Evolutionary conservation across 768 basidiomycete species (phyloP).

Genomic region (Tulasnella sp.): DNA sequence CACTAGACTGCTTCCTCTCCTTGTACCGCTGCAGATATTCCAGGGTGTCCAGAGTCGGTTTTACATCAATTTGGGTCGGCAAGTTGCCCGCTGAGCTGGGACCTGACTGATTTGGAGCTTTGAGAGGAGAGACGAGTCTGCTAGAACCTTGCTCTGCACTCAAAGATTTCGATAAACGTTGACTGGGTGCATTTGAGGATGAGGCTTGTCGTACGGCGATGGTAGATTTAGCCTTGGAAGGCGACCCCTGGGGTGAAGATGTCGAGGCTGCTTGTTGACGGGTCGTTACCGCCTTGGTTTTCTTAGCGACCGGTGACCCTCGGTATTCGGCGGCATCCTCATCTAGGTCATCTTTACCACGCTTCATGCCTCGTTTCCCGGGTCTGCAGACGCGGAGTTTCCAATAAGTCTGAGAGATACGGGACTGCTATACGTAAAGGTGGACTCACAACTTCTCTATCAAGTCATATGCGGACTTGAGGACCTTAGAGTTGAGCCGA

Average conservation of each 20-base stretch:
- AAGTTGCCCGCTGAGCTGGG: too few species aligned
- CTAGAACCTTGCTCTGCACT: too few species aligned
- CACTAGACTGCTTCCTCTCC: too few species aligned
- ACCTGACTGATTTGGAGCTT: too few species aligned
- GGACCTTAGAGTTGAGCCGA: conserved; percentile 12
- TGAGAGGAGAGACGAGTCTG: too few species aligned
- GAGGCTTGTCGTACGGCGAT: neutral
- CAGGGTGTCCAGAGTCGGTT: too few species aligned
- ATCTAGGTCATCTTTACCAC: neutral
- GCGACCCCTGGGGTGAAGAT: neutral
- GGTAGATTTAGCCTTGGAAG: neutral
- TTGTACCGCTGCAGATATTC: too few species aligned
- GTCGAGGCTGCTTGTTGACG: neutral
- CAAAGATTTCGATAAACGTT: neutral
- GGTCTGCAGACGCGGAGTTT: neutral
- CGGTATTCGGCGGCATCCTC: conserved; percentile 10
- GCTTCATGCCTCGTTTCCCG: neutral
- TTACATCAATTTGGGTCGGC: too few species aligned
- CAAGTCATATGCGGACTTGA: conserved; percentile 4
- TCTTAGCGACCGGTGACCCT: conserved; percentile 6
- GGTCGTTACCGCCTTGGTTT: neutral
- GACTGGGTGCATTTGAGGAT: neutral
- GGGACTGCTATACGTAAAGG: neutral
- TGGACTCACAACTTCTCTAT: neutral
- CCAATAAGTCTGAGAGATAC: neutral